Evolutionary conservation across 805 yeast species (phyloP).

Genomic region (Candida ovalis): DNA sequence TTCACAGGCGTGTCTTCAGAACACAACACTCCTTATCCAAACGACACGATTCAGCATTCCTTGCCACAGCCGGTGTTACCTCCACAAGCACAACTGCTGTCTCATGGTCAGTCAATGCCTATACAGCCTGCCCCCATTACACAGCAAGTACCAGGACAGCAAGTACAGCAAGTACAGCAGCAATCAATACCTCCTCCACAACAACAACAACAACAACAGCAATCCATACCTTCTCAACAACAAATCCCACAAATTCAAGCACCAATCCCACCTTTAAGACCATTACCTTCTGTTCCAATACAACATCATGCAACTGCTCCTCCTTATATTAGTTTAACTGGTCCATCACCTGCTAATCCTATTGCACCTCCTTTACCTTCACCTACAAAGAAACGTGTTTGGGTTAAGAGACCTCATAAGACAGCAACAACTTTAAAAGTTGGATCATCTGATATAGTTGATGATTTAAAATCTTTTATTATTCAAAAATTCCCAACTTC

Average conservation of each 20-base stretch:
- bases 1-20: background rate
- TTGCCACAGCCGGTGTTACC: background rate
- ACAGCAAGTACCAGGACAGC: too few relatives aligned
- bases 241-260: background rate
- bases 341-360: slow-evolving; percentile 12
- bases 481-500: slow-evolving; percentile 65
- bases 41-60: too few relatives aligned
- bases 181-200: background rate
- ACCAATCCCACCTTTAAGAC: background rate
- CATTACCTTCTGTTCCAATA: background rate
- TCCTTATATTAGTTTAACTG: slow-evolving; percentile 16
- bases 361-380: slow-evolving; percentile 12
- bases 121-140: too few relatives aligned
- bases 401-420: slow-evolving; percentile 50
- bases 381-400: slow-evolving; percentile 40
- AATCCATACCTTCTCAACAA: background rate
- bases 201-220: background rate
- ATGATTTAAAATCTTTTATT: slow-evolving; percentile 71
- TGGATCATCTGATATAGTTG: slow-evolving; percentile 62
- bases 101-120: too few relatives aligned
- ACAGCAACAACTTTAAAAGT: slow-evolving; percentile 70
- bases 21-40: background rate
- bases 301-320: background rate
- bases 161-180: background rate
- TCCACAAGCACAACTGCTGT: background rate